Evolutionary conservation across 768 basidiomycete genomes (phyloP), one percentile per base, ranked within the genome.

Genomic region (Russula sp.): DNA sequence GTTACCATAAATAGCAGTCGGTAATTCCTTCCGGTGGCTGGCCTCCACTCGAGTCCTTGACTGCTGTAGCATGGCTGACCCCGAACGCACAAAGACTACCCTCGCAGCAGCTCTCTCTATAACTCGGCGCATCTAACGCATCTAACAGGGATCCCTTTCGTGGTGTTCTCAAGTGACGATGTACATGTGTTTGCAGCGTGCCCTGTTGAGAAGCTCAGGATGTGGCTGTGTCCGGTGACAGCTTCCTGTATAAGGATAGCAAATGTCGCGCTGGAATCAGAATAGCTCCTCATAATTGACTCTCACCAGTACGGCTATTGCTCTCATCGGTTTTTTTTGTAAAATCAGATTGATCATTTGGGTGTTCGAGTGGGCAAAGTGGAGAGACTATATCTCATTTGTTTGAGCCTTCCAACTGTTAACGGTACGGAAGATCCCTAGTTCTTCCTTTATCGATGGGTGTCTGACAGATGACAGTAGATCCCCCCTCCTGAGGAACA

Each of bases 201-300:
- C 28, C 26, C 51, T 28, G 51, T 30, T 28, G 51, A 50, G 49
- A 50, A 50, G 13, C 13, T 28, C 11, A 50, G 14, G 49, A 26
- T 28, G 49, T 50, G 49, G 49, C 49, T 52, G 51, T 20, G 30
- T 52, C 49, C 13, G 49, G 24, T 50, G 49, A 50, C 49, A 16
- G 28, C 9, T 32, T 52, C 18, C 28, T 28, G 14, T 18, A 55
- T 55, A 40, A 55, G 54, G 54, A 38, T 14, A 18, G 1, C 54
- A 14, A 9, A 26, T 18, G 26, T 22, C 5, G 38, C 54, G 54
- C 54, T 40, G 24, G 9, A 3, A 26, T 24, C 13, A 38, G 0
- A 11, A 13, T 54, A 53, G 13, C 34, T 55, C n/a, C 53, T 4
- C 36, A 18, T 36, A 14, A 38, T 24, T 7, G 14, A 55, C 32